Evolutionary conservation across 1,139 yeast species (phyloP).

Genomic region (Geotrichum candidum): DNA sequence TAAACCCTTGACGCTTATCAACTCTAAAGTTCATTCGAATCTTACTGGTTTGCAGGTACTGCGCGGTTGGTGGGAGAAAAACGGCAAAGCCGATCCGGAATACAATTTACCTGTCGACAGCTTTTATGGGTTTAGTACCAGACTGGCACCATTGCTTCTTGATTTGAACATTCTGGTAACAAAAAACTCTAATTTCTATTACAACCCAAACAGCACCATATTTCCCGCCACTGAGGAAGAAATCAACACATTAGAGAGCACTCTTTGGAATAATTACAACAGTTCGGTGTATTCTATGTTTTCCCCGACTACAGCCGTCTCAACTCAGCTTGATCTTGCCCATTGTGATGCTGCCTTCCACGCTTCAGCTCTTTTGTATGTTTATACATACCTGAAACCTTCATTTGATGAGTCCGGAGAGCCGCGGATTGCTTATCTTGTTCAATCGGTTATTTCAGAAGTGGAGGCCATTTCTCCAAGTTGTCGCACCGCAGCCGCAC

Average conservation of each 20-base stretch:
- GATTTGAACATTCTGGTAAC: constrained; percentile 13
- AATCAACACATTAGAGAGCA: constrained; percentile 8
- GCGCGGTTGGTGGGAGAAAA: constrained; percentile 15
- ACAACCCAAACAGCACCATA: background rate
- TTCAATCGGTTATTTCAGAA: constrained; percentile 9
- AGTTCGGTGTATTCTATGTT: constrained; percentile 4
- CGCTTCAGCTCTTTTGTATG: constrained; percentile 15
- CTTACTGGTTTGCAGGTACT: constrained; percentile 7
- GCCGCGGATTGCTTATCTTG: constrained; percentile 9
- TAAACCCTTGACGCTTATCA: constrained; percentile 3
- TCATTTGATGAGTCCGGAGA: background rate
- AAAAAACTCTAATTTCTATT: background rate
- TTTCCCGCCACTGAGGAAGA: constrained; percentile 8
- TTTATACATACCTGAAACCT: constrained; percentile 15
- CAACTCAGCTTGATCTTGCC: constrained; percentile 13
- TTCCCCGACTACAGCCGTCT: background rate
- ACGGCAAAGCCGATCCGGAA: constrained; percentile 16
- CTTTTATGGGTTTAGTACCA: constrained; percentile 17
- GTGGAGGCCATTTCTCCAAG: constrained; percentile 15
- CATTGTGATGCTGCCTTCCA: constrained; percentile 18
- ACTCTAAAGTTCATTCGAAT: constrained; percentile 11
- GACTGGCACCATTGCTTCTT: constrained; percentile 15
- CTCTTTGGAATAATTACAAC: constrained; percentile 11
- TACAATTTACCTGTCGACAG: constrained; percentile 17
- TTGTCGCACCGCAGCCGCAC: constrained; percentile 17